Evolutionary conservation across 2,329 filamentous ascomycete species (phyloP), one percentile per base, ranked within the genome.

Genomic region (Hymenoscyphus infarciens): DNA sequence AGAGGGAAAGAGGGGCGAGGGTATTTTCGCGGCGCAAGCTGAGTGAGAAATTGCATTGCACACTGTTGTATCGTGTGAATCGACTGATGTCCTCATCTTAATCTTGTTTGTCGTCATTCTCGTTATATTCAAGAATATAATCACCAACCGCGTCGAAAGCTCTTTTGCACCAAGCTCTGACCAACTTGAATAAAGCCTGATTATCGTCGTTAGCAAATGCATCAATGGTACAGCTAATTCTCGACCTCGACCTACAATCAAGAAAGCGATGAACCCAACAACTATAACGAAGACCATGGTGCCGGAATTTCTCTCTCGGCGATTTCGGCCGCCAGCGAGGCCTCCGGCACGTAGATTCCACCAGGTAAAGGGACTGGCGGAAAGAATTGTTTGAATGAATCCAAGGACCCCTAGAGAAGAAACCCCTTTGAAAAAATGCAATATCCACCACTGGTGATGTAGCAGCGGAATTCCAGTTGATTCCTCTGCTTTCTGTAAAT

Each of bases 351-450:
- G 84, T 56, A 96, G 72, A 62, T 90, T 89, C 80, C 87, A 89
- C 84, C 88, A 92, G 60, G 91, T 83, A 78, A 87, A 92, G 1
- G 94, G 86, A 19, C 85, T 88, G 73, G 92, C 80, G 16, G 87
- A 83, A 57, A 96, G 77, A 59, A 96, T 80, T 31, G 89, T 88
- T 76, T 97, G 97, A 62, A 92, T 75, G 64, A 96, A 90, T 0
- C 94, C 93, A 19, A 98, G 78, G 6, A 98, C 78, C 7, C 95
- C 95, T 57, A 98, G 82, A 5, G 91, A 94, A n/a, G 94, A 88
- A 68, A 97, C 82, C 0, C 95, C 95, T 75, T 97, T 97, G 63
- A 90, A 67, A 69, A 97, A 95, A 74, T 99, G 95, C 69, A 90
- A 86, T 6, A 80, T 71, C 94, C 94, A 98, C 1, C 86, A 84